These are phyloP conservation scores for Arthromyces matolae DNA, from an alignment of 768 basidiomycete genomes.

Conservation along the genomic window DNA sequence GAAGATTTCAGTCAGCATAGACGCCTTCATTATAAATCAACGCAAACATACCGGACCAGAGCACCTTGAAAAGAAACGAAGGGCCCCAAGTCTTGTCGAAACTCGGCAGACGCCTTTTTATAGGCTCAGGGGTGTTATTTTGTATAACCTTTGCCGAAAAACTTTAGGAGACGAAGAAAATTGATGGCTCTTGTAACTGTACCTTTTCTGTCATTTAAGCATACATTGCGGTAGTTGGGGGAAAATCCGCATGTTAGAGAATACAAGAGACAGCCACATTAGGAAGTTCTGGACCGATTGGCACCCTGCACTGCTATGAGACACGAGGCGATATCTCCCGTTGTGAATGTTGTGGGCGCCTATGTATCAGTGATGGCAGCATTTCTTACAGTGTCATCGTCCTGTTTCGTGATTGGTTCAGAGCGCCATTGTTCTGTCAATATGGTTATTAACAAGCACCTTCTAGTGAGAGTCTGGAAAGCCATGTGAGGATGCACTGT, in stretches of 20 bases:
- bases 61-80: not conserved
- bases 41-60: conserved; percentile 1
- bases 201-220: conserved; percentile 1
- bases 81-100: not conserved
- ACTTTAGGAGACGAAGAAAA: not conserved
- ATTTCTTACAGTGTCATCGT: too few species aligned
- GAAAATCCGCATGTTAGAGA: not conserved
- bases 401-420: not conserved
- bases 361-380: conserved; percentile 11
- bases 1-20: not conserved
- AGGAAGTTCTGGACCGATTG: conserved; percentile 7
- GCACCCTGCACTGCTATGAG: not conserved
- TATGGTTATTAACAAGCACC: not conserved
- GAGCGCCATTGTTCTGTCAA: conserved; percentile 1
- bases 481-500: too few species aligned
- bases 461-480: not conserved
- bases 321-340: conserved; percentile 11
- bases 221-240: not conserved
- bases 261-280: conserved; percentile 8
- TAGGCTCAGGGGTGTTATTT: not conserved
- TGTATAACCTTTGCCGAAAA: too few species aligned
- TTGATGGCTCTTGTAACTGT: conserved; percentile 6
- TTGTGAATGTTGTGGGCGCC: conserved; percentile 4
- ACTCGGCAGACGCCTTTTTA: not conserved
- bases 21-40: not conserved